Base-by-base conservation (phyloP, 192 early-diverging fungal genomes). In the Hyaloraphidium curvatum region DNA sequence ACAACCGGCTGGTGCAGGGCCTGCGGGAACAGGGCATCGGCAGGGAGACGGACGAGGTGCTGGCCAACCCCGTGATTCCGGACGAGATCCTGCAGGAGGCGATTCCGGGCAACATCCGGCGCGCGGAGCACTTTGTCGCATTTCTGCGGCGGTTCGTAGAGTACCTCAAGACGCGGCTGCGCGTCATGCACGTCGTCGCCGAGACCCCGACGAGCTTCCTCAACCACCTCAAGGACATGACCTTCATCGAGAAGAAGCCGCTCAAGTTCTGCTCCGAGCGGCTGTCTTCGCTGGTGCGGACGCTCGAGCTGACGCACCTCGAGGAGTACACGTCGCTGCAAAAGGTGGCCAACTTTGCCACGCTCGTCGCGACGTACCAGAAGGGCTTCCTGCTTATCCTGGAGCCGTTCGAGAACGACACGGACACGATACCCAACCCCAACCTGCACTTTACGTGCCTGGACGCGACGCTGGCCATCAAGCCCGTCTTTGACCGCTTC, bases 81-180 rank as follows among this genome's bases (percentile, higher is more conserved):
- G 87, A 94, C 59, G 89, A 94, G 58, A 71, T 99, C 7, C 61
- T 97, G 54, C 66, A 73, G 23, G 95, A 99, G 57, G 87, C 89
- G 0, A 81, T 99, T 7, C 95, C 95, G 1, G 95, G 95, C 2
- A 97, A 91, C 60, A 99, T 99, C 60, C 76, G 95, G 41, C 72
- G 83, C 33, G 95, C 95, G 13, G 92, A 99, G 61, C 95, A 99
- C 66, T 99, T 99, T 71, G 87, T 99, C 4, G 83, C 85, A 1
- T 99, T 99, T 64, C 62, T 99, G 43, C 69, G 87, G 58, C 78
- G 95, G 13, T 94, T 99, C 60, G 75, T 97, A 55, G 95, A 99
- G 67, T 99, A 99, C 53, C 75, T 99, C 22, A 97, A 93, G 75
- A 95, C 91, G 14, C 77, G 95, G 53, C 66, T 99, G 75, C 75